Evolutionary conservation across 2,329 filamentous ascomycete genomes (phyloP), one percentile per base, ranked within the genome.

Genomic region (Teratosphaeria gauchensis): DNA sequence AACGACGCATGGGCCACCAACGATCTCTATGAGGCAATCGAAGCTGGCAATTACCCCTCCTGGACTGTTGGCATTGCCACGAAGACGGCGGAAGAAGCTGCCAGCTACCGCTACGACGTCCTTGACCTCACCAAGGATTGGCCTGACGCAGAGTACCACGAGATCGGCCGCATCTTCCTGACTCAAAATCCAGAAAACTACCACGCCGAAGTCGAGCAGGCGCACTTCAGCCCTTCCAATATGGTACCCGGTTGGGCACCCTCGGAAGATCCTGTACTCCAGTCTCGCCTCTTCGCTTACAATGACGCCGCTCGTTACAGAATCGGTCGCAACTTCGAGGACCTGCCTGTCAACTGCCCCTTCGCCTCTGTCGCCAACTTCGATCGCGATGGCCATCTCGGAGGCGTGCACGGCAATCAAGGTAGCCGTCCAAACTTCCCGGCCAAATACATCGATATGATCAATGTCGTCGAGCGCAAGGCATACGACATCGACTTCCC

Each of bases 141-240:
- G 80, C 77, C 80, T 0, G 75, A 80, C 46, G 82, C 53, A 69
- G 73, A 1, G 71, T 57, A 57, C 55, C 55, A 52, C n/a, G 28
- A 72, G 9, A 73, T 84, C 38, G 82, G 82, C 16, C 74, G 75
- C 52, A 69, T 84, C 63, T 78, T 75, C 0, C 68, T 84, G 11
- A 79, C 82, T 64, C 71, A 72, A 55, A 83, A 83, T 60, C 74
- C 76, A 1, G 72, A 80, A 57, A 88, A 89, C 73, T 88, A 87
- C 75, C 87, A 88, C 48, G 28, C 66, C 53, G 86, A 90, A 67
- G 81, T 87, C 53, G 85, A 89, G 70, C 84, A 88, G 72, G 80
- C 82, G 0, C 82, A 83, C 0, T 89, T 88, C 66, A 84, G 82
- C 0, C 85, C 86, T 0, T 81, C 81, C 0, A 84, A 81, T 60